Conservation (phyloP, 202 grass and related monocot species). For the Setaria italica region DNA sequence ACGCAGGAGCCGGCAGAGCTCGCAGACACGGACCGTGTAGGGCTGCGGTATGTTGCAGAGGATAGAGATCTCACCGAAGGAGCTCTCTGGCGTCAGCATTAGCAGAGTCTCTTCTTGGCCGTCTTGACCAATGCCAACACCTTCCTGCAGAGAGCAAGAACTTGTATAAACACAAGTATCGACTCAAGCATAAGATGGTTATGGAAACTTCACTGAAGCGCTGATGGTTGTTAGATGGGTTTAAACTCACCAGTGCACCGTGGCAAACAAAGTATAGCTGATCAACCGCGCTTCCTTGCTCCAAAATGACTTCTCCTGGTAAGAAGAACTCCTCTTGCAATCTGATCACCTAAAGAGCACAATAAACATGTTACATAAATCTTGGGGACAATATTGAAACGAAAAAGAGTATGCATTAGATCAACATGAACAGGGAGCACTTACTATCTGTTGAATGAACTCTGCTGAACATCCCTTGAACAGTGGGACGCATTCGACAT, state of each 20-base stretch:
- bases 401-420: neutral
- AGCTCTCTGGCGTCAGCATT: conserved; percentile 61
- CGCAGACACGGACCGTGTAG: conserved; percentile 78
- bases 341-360: conserved; percentile 64
- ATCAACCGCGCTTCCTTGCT: conserved; percentile 87
- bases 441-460: conserved; percentile 98
- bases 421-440: conserved; percentile 14
- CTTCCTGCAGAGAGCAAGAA: conserved; percentile 61
- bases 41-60: conserved; percentile 95
- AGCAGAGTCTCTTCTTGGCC: conserved; percentile 74
- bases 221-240: neutral
- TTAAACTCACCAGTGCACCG: conserved; percentile 70
- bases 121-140: conserved; percentile 72
- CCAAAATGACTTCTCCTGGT: conserved; percentile 91
- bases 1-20: conserved; percentile 74
- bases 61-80: conserved; percentile 90
- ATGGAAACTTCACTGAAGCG: neutral
- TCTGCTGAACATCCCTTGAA: conserved; percentile 93
- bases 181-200: neutral
- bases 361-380: conserved; percentile 31
- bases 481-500: conserved; percentile 73
- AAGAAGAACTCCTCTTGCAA: conserved; percentile 97
- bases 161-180: neutral
- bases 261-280: conserved; percentile 96
- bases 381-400: neutral